Percentiles rank a stretch among this genome's conserved stretches.
Conservation (phyloP, 2,329 filamentous ascomycete species). For the Mycosphaerelloides madeirae region DNA sequence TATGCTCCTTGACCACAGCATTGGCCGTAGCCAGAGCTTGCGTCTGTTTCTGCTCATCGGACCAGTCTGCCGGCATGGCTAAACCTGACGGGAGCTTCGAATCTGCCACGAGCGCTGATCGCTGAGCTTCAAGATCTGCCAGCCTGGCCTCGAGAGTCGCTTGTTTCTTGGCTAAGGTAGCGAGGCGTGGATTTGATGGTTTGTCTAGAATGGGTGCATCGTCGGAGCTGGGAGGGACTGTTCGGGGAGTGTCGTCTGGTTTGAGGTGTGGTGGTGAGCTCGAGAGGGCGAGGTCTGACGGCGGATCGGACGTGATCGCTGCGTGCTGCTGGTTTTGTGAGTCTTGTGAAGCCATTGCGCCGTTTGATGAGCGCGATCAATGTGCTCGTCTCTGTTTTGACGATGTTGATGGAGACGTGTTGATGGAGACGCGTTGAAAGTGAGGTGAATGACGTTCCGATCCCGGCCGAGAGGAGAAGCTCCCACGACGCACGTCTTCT, state of each 20-base stretch:
- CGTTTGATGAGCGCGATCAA: slow-evolving; percentile 22
- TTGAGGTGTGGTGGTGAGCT: slow-evolving; percentile 12
- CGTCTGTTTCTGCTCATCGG: slow-evolving; percentile 21
- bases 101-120: slow-evolving; percentile 31
- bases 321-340: slow-evolving; percentile 1
- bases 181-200: slow-evolving; percentile 15
- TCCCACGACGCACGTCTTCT: too few species aligned
- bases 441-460: background rate
- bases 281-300: slow-evolving; percentile 8
- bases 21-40: slow-evolving; percentile 42
- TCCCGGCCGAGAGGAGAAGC: too few species aligned
- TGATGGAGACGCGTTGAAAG: slow-evolving; percentile 5
- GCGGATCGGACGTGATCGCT: background rate
- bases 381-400: background rate
- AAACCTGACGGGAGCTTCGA: slow-evolving; percentile 26
- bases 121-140: slow-evolving; percentile 42
- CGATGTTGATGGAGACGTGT: slow-evolving; percentile 5
- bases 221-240: background rate
- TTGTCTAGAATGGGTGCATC: too few species aligned
- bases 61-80: slow-evolving; percentile 22
- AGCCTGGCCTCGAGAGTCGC: slow-evolving; percentile 46
- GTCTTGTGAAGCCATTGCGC: slow-evolving; percentile 24
- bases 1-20: slow-evolving; percentile 57
- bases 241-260: background rate
- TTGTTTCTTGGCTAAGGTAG: slow-evolving; percentile 25